Base-by-base conservation (phyloP, 2,329 filamentous ascomycete species). In the Botrytis paeoniae region DNA sequence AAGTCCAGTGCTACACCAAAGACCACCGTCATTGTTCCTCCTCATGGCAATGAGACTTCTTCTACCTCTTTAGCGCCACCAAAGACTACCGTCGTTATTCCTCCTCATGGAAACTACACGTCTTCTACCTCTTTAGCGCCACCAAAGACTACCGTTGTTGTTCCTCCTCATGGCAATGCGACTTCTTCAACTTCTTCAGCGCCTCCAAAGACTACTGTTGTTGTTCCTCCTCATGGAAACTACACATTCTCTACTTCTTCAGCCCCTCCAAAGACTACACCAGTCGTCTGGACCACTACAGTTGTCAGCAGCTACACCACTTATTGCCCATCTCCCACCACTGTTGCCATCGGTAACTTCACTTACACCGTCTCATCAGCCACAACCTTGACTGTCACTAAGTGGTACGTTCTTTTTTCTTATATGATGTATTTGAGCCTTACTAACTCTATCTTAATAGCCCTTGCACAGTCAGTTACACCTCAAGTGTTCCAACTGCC, bases 301-400 rank as follows among this genome's bases (percentile, higher is more conserved):
- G 65, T 69, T 25, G 63, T 73, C 29, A 51, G 57, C 51, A 70
- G 37, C 20, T 74, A 73, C 63, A 76, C 72, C 5, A 76, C 75
- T n/a, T 75, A 75, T 57, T 76, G 71, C 57, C 75, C 75, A 37
- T 51, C 35, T 22, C 59, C 75, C 35, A 76, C 75, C 18, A 73
- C 69, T 10, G 51, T 75, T 60, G 73, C 73, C 74, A 74, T 71
- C 71, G 76, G 73, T 20, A 77, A 73, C 71, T 45, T 51, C 12
- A 76, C 75, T 18, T 74, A 75, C 72, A 77, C 75, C 25, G 73
- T 70, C 25, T 73, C 71, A 10, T 51, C 51, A 16, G 64, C 71
- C 62, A 73, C 71, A 41, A 70, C 43, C 12, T 70, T 73, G 32
- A 73, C 71, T 6, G 62, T 73, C 20, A 73, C 71, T 39, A 69